phyloP scores from a whole-genome alignment of 2,329 filamentous ascomycete species.

The Epichloe gansuensis region DNA sequence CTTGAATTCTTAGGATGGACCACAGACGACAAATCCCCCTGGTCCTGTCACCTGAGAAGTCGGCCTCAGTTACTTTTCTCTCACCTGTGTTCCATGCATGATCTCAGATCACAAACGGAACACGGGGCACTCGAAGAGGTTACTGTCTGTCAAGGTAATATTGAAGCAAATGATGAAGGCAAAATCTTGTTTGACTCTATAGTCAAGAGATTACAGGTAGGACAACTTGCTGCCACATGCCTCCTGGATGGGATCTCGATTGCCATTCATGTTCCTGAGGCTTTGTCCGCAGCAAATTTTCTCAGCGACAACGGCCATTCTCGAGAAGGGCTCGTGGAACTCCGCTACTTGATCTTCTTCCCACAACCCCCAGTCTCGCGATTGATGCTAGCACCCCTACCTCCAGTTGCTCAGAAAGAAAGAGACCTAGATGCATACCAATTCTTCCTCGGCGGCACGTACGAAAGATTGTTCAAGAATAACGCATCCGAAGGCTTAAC shows the following conservation, averaged over 20 bases:
- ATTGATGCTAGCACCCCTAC: conserved; percentile 15
- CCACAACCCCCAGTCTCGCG: conserved; percentile 11
- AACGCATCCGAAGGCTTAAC: conserved; percentile 8
- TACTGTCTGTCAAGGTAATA: conserved; percentile 10
- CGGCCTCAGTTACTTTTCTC: conserved; percentile 19
- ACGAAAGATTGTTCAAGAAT: conserved; percentile 15
- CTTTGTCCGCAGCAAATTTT: neutral
- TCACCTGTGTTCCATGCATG: conserved; percentile 21
- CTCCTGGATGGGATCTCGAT: conserved; percentile 17
- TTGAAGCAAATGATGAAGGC: conserved; percentile 7
- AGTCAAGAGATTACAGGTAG: conserved; percentile 21
- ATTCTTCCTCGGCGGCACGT: conserved; percentile 20
- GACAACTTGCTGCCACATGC: conserved; percentile 24
- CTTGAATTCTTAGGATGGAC: conserved; percentile 9
- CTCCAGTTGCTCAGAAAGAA: neutral
- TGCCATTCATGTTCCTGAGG: conserved; percentile 20
- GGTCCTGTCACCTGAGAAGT: conserved; percentile 16
- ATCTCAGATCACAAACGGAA: conserved; percentile 15
- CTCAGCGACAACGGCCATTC: neutral
- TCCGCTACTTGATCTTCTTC: conserved; percentile 27
- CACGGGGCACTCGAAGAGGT: conserved; percentile 4
- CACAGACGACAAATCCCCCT: conserved; percentile 9
- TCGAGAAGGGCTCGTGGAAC: neutral
- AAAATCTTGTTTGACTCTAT: conserved; percentile 14
- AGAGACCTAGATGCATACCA: conserved; percentile 12